Evolutionary conservation across 2,329 filamentous ascomycete genomes (phyloP).

Genomic region (Fusarium secorum): DNA sequence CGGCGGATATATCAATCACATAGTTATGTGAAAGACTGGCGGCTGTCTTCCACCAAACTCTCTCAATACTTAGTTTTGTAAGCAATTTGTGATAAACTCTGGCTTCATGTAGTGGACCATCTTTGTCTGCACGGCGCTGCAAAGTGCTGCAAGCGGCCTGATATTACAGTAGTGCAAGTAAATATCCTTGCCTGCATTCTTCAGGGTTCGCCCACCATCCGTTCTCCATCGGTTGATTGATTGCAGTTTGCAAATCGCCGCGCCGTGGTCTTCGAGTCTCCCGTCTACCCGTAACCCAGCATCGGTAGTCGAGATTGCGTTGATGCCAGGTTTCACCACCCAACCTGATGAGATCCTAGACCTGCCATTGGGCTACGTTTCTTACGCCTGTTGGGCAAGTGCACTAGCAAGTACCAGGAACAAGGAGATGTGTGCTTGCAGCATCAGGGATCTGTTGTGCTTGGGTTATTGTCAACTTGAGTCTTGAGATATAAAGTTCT

Average conservation of each 20-base stretch:
- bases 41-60: not conserved
- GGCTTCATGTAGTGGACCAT: slow-evolving; percentile 23
- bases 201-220: slow-evolving; percentile 35
- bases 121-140: slow-evolving; percentile 20
- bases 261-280: slow-evolving; percentile 1
- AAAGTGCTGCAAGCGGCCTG: slow-evolving; percentile 37
- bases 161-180: slow-evolving; percentile 26
- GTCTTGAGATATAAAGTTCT: not conserved
- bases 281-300: slow-evolving; percentile 6
- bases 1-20: not conserved
- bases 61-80: not conserved
- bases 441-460: not conserved
- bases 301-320: slow-evolving; percentile 6
- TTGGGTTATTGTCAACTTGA: slow-evolving; percentile 12
- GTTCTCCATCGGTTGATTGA: not conserved
- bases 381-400: not conserved
- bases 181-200: slow-evolving; percentile 34
- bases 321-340: slow-evolving; percentile 24
- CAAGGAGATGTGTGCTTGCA: slow-evolving; percentile 6
- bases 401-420: slow-evolving; percentile 23
- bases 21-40: not conserved
- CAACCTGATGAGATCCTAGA: not conserved
- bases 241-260: not conserved
- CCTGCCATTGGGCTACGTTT: slow-evolving; percentile 4
- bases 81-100: not conserved